Conservation (phyloP, 73 alveolate species). For the Blepharisma japonicum region DNA sequence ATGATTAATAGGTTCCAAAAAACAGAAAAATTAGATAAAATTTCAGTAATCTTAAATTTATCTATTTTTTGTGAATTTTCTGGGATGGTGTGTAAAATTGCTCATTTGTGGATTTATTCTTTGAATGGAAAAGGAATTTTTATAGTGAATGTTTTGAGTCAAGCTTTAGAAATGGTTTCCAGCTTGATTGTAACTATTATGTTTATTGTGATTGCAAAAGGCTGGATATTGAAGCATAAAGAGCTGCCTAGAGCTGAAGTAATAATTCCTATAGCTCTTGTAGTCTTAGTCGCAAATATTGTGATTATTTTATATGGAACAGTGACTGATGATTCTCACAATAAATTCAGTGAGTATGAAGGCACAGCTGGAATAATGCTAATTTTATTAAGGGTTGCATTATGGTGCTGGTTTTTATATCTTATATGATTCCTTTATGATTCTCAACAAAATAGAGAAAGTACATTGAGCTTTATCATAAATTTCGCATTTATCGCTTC, state of each 20-base stretch:
- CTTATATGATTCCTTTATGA: neutral
- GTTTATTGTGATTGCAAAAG: constrained; percentile 15
- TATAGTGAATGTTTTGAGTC: neutral
- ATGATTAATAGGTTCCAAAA: neutral
- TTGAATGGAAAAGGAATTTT: constrained; percentile 1
- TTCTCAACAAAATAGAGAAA: neutral
- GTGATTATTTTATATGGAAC: neutral
- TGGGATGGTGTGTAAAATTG: neutral
- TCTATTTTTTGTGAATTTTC: constrained; percentile 20
- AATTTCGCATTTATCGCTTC: neutral
- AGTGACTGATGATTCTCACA: neutral
- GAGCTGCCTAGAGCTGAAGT: constrained; percentile 19
- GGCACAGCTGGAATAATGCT: constrained; percentile 10
- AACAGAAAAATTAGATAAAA: constrained; percentile 15
- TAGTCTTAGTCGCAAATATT: neutral
- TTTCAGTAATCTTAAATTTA: neutral
- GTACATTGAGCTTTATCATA: neutral
- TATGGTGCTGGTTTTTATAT: constrained; percentile 10
- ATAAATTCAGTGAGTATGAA: constrained; percentile 3
- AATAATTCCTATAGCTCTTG: constrained; percentile 11
- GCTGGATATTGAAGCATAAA: constrained; percentile 23
- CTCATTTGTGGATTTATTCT: constrained; percentile 5
- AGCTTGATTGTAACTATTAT: neutral
- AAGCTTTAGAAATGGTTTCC: neutral
- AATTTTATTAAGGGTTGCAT: neutral